These are phyloP conservation scores for Wickerhamiella parazyma DNA, from an alignment of 805 yeast genomes.

Conservation along the genomic window DNA sequence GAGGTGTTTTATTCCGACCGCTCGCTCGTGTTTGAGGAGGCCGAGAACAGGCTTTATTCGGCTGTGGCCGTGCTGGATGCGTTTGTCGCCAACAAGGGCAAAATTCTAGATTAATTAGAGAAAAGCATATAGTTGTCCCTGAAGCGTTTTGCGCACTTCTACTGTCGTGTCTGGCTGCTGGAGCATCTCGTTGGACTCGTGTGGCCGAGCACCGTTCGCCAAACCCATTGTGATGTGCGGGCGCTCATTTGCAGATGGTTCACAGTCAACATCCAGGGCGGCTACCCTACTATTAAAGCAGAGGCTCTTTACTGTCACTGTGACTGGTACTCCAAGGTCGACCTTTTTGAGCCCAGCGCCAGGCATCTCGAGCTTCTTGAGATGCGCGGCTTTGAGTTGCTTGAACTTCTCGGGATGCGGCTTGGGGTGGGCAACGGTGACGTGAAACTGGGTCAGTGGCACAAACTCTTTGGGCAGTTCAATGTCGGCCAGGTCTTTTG, in stretches of 20 bases:
- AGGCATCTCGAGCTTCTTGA: constrained; percentile 14
- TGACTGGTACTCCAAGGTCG: constrained; percentile 20
- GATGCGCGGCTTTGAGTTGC: constrained; percentile 2
- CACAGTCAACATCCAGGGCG: constrained; percentile 38
- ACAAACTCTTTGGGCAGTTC: neutral
- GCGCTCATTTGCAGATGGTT: constrained; percentile 29
- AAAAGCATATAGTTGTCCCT: neutral
- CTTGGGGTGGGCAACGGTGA: constrained; percentile 23
- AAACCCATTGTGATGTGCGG: constrained; percentile 72
- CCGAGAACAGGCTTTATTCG: constrained; percentile 90
- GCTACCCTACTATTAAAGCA: constrained; percentile 40
- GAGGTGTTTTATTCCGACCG: constrained; percentile 76
- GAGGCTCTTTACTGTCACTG: constrained; percentile 32
- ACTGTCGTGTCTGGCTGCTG: neutral
- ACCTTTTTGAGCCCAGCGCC: neutral
- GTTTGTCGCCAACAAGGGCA: constrained; percentile 72
- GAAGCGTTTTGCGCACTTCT: neutral
- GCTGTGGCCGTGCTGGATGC: constrained; percentile 90
- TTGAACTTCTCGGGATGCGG: constrained; percentile 6
- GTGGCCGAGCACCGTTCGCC: constrained; percentile 33
- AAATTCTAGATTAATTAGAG: constrained; percentile 9
- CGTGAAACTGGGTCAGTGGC: constrained; percentile 21
- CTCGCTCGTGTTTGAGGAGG: constrained; percentile 87
- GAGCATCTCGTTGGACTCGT: constrained; percentile 37
- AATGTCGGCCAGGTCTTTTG: constrained; percentile 11